Base-by-base conservation (phyloP, 805 yeast species). In the Torulaspora franciscae region DNA sequence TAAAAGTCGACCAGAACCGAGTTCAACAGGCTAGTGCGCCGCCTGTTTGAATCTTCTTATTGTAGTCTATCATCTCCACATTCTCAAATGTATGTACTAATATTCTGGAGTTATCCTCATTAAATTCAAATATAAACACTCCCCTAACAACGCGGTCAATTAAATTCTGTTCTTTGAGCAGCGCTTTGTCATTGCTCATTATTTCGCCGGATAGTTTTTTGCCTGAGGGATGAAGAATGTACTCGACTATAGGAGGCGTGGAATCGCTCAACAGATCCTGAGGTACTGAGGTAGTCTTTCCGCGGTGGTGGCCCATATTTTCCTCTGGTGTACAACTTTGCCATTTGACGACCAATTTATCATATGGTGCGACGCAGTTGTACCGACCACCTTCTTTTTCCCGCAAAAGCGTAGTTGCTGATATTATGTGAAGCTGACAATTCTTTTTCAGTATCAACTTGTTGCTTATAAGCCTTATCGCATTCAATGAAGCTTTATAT, bases 11-110 rank as follows among this genome's bases (percentile, higher is more conserved):
- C 23, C 17, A 26, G 42, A 11, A 39, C 48, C 32, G 33, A 28
- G 4, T 13, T 34, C 30, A 44, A 45, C 60, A 57, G 13, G 59
- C 63, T 40, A 58, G 47, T 6, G 59, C 58, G 6, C 50, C 58
- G 6, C 50, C 51, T 7, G 57, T 42, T 32, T 52, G 47, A 17
- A 54, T 33, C 38, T 52, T 57, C 25, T 50, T 55, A 13, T 66
- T 65, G 35, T 61, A 71, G 54, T 81, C 85, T 19, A 77, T 62
- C 35, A 81, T 69, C 48, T 81, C 82, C 45, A 84, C 71, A 53
- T 80, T 75, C 52, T 84, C 91, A 26, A 84, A 71, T 2, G 85
- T 80, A 57, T 83, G 86, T 4, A 79, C 85, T 6, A 70, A 37
- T 27, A 84, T 76, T 48, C 69, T 59, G 46, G 76, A 73, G 57